Evolutionary conservation across 768 basidiomycete species (phyloP), one percentile per base, ranked within the genome.

Genomic region (Cyclocybe cylindracea): DNA sequence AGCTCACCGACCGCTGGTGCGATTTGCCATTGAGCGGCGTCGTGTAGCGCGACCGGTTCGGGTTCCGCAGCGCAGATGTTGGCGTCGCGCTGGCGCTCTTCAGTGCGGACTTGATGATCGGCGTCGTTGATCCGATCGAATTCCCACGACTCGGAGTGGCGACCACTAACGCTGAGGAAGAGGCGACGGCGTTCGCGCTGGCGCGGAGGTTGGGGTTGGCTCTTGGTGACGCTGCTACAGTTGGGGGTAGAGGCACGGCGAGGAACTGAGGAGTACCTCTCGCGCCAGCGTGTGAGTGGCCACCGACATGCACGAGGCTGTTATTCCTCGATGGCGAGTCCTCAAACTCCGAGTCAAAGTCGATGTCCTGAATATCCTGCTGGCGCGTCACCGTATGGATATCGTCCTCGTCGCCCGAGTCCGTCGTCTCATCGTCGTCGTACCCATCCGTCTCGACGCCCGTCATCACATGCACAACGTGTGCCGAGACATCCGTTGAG

Each of bases 1-100:
- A 99, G 67, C 93, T 96, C 51, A 99, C 96, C 39, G 90, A 93
- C 36, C 93, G 80, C n/a, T 86, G 82, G 58, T 86, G 83, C 10
- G 70, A 69, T 11, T 69, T 57, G 46, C 63, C 71, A 43, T 74
- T 74, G 36, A 77, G 67, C n/a, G 86, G 87, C 13, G 83, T 89
- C 53, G 75, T 75, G 57, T 79, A 70, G 44, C 70, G 72, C n/a
- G 69, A 62, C 31, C 77, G 75, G 60, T 64, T 77, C 16, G 76
- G 66, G 60, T 79, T 77, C 61, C 82, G 85, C 67, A 87, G 61
- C 8, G 72, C 84, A 9, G 88, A 84, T 14, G 69, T 76, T 4
- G 86, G 86, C 13, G 86, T 87, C 38, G 66, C 70, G 57, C 66
- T 68, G 45, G 61, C 55, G 49, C 68, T 76, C 62, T 78, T 79